These are phyloP conservation scores for Orbilia ellipsospora DNA, from an alignment of 2,329 filamentous ascomycete genomes.

Conservation along the genomic window DNA sequence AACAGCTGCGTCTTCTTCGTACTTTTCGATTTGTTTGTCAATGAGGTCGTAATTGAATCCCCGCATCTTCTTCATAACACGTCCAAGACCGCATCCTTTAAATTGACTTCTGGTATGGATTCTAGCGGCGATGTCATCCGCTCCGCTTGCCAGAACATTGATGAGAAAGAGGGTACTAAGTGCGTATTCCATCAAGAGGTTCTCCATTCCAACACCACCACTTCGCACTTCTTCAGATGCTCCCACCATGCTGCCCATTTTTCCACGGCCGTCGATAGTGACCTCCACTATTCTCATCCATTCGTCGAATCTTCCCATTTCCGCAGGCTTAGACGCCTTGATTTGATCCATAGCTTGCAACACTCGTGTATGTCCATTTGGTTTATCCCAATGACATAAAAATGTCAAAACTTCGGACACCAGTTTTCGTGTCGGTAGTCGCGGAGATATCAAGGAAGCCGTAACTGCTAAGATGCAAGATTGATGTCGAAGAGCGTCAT, in stretches of 20 bases:
- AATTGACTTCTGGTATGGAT: conserved; percentile 97
- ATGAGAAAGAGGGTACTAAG: conserved; percentile 93
- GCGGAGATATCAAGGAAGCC: conserved; percentile 85
- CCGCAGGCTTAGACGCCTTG: conserved; percentile 80
- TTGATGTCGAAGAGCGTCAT: conserved; percentile 90
- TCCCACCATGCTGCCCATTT: conserved; percentile 97
- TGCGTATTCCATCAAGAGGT: conserved; percentile 98
- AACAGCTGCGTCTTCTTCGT: conserved; percentile 92
- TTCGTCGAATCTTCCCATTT: conserved; percentile 94
- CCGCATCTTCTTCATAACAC: conserved; percentile 96
- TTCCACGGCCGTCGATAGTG: conserved; percentile 93
- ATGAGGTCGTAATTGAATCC: conserved; percentile 98
- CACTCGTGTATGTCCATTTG: conserved; percentile 90
- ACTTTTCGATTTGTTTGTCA: conserved; percentile 96
- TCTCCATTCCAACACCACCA: conserved; percentile 98
- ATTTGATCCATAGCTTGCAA: conserved; percentile 92
- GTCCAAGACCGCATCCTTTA: conserved; percentile 92
- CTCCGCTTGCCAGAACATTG: conserved; percentile 92
- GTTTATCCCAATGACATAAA: conserved; percentile 90
- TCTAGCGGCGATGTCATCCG: conserved; percentile 86
- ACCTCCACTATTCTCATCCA: conserved; percentile 99
- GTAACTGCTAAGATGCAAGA: conserved; percentile 89
- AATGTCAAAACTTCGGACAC: conserved; percentile 97
- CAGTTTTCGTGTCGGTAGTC: conserved; percentile 90
- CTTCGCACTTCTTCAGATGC: conserved; percentile 96